These are phyloP conservation scores for Penicillium salamii DNA, from an alignment of 495 filamentous ascomycete species.

Conservation along the genomic window DNA sequence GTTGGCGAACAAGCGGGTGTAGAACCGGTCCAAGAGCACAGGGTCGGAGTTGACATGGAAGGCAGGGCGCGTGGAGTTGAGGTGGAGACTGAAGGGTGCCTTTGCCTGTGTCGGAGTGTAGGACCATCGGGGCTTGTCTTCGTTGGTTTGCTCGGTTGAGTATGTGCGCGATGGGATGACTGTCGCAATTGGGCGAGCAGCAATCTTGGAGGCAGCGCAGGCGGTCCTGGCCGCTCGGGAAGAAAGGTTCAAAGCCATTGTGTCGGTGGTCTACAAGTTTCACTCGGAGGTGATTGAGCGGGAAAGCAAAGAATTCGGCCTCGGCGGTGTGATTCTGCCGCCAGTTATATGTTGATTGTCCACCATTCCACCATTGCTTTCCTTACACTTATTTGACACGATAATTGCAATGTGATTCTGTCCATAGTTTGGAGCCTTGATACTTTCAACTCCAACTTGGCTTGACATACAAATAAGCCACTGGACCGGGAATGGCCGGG, in stretches of 20 bases:
- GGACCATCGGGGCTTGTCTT: constrained; percentile 70
- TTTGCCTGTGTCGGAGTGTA: constrained; percentile 76
- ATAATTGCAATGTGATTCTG: background rate
- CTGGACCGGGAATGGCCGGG: background rate
- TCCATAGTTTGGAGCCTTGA: background rate
- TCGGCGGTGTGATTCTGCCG: constrained; percentile 32
- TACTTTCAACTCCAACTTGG: background rate
- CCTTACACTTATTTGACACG: background rate
- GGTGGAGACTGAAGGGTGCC: constrained; percentile 59
- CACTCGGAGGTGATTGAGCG: constrained; percentile 16
- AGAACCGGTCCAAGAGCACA: constrained; percentile 67
- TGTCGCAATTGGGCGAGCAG: constrained; percentile 14
- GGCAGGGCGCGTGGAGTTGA: constrained; percentile 44
- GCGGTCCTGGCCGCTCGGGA: constrained; percentile 36
- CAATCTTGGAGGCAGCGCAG: constrained; percentile 27
- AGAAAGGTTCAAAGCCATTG: constrained; percentile 40
- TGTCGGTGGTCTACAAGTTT: constrained; percentile 15
- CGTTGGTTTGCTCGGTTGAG: constrained; percentile 25
- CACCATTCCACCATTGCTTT: background rate
- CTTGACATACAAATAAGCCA: constrained; percentile 7
- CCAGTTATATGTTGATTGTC: constrained; percentile 2
- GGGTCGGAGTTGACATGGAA: constrained; percentile 76
- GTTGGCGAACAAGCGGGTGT: constrained; percentile 65
- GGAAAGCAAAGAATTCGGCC: constrained; percentile 27
- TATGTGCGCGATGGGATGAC: constrained; percentile 25